Base-by-base conservation (phyloP, 352 stramenopile genomes). In the Phytophthora multivora region DNA sequence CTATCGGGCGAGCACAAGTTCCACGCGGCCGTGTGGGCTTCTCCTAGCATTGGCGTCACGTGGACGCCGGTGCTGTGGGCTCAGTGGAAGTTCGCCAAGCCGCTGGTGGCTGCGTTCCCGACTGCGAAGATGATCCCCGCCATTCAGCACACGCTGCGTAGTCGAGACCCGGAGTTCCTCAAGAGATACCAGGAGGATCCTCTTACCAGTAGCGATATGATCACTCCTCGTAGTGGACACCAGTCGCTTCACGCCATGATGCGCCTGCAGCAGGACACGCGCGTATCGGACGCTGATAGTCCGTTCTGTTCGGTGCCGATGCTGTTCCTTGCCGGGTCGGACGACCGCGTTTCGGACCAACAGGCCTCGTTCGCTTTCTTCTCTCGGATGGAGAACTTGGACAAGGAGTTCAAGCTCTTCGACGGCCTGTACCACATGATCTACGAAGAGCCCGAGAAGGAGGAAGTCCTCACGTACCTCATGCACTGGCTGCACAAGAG, bases 391-490 rank as follows among this genome's bases (percentile, higher is more conserved):
- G 58, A 36, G n/a, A 83, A 66, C 51, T 57, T 66, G 19, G 77
- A 90, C 76, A 90, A 88, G 69, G 56, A 83, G 55, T 79, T 86
- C 51, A 82, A 86, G 51, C 16, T 82, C 45, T 90, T 86, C 43
- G 69, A 82, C 7, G 81, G 79, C 2, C 42, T 88, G 12, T 88
- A 71, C 52, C 79, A 90, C 71, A 84, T 77, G 63, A 64, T 90
- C 33, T 89, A 82, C 52, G 71, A 89, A 43, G 81, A 89, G 30
- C 76, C 76, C 1, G 79, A 87, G 65, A 66, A 70, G 16, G 78
- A 88, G 16, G 67, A 79, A 4, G 81, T 90, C 16, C 41, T 88
- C 15, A 50, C 72, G 7, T 71, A 86, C 51, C 40, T 85, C 16
- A 62, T 59, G n/a, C 55, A 68, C 5, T 90, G 80, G 72, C 46